These are phyloP conservation scores for Pichia exigua DNA, from an alignment of 805 yeast species.

Conservation along the genomic window DNA sequence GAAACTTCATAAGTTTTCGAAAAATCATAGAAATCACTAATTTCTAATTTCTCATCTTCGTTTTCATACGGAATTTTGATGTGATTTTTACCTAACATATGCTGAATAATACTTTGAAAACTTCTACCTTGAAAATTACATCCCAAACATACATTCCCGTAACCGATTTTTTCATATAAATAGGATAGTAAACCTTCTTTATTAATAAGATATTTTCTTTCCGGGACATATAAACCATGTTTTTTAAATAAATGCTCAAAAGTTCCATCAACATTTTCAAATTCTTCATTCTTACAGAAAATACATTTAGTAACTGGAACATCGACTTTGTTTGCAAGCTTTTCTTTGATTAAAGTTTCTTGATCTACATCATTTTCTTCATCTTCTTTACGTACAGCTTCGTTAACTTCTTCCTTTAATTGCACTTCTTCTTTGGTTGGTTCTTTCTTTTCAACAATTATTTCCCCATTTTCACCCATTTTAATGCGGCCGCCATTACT, in stretches of 20 bases:
- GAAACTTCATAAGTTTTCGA: conserved; percentile 47
- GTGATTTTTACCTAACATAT: conserved; percentile 79
- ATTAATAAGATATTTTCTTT: conserved; percentile 59
- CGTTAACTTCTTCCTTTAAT: conserved; percentile 14
- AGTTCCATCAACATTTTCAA: conserved; percentile 34
- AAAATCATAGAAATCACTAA: conserved; percentile 81
- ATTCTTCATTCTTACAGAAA: conserved; percentile 34
- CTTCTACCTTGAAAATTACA: conserved; percentile 82
- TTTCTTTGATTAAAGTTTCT: conserved; percentile 38
- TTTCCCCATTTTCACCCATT: conserved; percentile 22
- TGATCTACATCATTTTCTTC: conserved; percentile 23
- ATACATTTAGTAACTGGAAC: conserved; percentile 44
- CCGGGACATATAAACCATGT: conserved; percentile 89
- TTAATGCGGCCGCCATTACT: conserved; percentile 22
- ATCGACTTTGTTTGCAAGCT: conserved; percentile 37
- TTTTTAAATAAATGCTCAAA: conserved; percentile 65
- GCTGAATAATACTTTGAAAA: conserved; percentile 82
- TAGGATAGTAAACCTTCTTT: conserved; percentile 65
- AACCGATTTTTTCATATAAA: conserved; percentile 71
- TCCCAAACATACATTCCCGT: conserved; percentile 75
- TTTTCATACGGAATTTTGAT: conserved; percentile 83
- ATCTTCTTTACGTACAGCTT: conserved; percentile 11
- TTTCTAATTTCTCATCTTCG: conserved; percentile 64
- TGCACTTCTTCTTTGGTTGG: conserved; percentile 15
- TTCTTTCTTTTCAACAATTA: conserved; percentile 12